Percentiles rank a stretch among this genome's conserved stretches.
These are phyloP conservation scores for Linum tenue DNA, from an alignment of 345 rosid genomes.

Conservation along the genomic window DNA sequence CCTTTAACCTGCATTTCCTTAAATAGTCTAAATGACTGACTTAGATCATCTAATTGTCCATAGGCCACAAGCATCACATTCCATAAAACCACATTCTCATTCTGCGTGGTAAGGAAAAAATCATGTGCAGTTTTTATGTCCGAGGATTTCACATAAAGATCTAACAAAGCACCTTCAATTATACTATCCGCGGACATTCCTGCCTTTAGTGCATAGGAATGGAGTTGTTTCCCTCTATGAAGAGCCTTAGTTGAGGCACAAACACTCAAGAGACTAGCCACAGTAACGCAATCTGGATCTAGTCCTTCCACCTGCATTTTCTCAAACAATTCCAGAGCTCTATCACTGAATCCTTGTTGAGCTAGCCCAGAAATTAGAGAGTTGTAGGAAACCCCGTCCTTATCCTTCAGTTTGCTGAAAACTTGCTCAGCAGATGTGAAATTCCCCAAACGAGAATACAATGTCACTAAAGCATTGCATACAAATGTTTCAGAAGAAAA, in stretches of 20 bases:
- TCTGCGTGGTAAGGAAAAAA: slow-evolving; percentile 49
- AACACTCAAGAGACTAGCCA: slow-evolving; percentile 67
- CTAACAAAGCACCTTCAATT: slow-evolving; percentile 80
- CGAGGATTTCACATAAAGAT: slow-evolving; percentile 69
- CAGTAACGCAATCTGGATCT: slow-evolving; percentile 66
- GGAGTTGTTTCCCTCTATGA: slow-evolving; percentile 53
- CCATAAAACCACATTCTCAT: slow-evolving; percentile 74
- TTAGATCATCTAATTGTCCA: slow-evolving; percentile 56
- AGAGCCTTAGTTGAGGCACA: slow-evolving; percentile 47
- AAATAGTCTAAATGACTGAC: slow-evolving; percentile 43
- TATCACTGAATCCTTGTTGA: slow-evolving; percentile 46
- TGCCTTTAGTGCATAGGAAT: slow-evolving; percentile 52
- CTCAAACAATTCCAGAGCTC: slow-evolving; percentile 57
- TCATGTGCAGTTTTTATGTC: slow-evolving; percentile 49
- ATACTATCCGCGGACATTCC: slow-evolving; percentile 51
- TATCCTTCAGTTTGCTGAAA: slow-evolving; percentile 45
- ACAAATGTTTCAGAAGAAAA: slow-evolving; percentile 55
- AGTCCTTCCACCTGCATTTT: slow-evolving; percentile 65
- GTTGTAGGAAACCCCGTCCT: slow-evolving; percentile 74
- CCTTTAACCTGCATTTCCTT: slow-evolving; percentile 60
- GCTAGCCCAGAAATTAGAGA: slow-evolving; percentile 78
- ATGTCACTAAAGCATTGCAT: slow-evolving; percentile 75
- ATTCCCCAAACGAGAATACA: slow-evolving; percentile 50
- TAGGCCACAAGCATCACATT: slow-evolving; percentile 83
- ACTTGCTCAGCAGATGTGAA: slow-evolving; percentile 59